These are phyloP conservation scores for Tylopilus cervinicoccineus DNA, from an alignment of 768 basidiomycete genomes.

Conservation along the genomic window DNA sequence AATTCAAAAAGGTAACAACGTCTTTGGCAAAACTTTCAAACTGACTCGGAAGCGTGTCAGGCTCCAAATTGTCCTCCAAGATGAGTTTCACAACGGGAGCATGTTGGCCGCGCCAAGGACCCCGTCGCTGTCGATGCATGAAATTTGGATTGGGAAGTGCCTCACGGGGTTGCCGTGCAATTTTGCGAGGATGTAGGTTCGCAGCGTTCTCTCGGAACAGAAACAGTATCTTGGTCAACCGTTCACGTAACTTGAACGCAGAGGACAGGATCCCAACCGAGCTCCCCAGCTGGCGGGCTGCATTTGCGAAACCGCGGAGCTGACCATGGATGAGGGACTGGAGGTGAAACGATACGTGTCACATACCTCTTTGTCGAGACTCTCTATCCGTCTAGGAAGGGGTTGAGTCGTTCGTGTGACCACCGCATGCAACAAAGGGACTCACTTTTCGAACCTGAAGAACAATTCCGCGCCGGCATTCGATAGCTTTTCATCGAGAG, in stretches of 20 bases:
- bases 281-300: constrained; percentile 52
- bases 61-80: constrained; percentile 41
- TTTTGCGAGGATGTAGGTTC: constrained; percentile 49
- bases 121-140: constrained; percentile 29
- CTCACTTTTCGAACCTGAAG: constrained; percentile 44
- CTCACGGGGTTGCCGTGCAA: constrained; percentile 37
- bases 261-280: constrained; percentile 56
- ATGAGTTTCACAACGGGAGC: constrained; percentile 35
- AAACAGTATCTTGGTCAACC: constrained; percentile 46
- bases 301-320: constrained; percentile 52
- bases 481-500: constrained; percentile 48
- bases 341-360: neutral
- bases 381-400: constrained; percentile 39
- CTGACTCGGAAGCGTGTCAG: constrained; percentile 46
- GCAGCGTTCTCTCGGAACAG: constrained; percentile 57
- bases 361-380: constrained; percentile 45
- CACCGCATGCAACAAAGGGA: neutral
- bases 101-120: constrained; percentile 31
- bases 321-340: constrained; percentile 19
- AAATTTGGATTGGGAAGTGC: constrained; percentile 36
- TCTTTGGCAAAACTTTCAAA: constrained; percentile 45
- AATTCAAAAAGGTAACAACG: constrained; percentile 48
- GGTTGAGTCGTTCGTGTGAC: constrained; percentile 4
- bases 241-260: constrained; percentile 47
- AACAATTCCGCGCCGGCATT: constrained; percentile 48